Evolutionary conservation across 148 eudicot genomes (phyloP).

Genomic region (Rhododendron griersonianum): DNA sequence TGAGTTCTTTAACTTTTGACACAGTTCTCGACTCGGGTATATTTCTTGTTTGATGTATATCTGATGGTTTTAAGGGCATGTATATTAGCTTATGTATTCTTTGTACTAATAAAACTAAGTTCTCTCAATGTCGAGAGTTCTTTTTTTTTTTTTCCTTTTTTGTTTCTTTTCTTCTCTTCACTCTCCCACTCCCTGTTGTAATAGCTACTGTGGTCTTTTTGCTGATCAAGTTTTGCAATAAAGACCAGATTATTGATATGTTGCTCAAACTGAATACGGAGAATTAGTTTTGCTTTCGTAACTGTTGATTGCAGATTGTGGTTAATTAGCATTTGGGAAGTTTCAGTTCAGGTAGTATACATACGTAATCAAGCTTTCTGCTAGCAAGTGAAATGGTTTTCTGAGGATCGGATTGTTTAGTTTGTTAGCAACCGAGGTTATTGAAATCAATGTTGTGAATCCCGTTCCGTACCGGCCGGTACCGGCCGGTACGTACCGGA

Average conservation of each 20-base stretch:
- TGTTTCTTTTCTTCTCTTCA: not conserved
- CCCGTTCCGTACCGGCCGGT: no score
- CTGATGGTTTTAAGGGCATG: not conserved
- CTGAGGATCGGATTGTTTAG: not conserved
- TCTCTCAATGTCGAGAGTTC: not conserved
- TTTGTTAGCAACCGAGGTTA: not conserved
- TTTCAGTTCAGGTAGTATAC: not conserved
- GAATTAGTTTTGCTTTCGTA: not conserved
- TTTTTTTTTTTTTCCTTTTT: not conserved
- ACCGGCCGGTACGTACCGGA: no score
- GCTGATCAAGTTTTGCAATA: not conserved
- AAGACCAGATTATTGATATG: not conserved
- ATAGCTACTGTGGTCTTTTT: not conserved
- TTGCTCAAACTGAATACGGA: not conserved
- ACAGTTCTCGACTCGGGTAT: slow-evolving; percentile 5
- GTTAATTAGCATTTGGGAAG: not conserved
- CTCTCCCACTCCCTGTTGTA: not conserved
- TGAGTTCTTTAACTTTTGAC: slow-evolving; percentile 10
- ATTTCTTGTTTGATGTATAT: not conserved
- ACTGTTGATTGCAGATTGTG: not conserved
- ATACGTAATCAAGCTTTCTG: not conserved
- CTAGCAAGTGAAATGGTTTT: not conserved
- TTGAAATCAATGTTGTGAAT: no score
- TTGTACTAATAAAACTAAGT: not conserved
- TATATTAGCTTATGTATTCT: not conserved